phyloP scores from a whole-genome alignment of 192 early-diverging fungal species.

The Backusella tuberculispora region DNA sequence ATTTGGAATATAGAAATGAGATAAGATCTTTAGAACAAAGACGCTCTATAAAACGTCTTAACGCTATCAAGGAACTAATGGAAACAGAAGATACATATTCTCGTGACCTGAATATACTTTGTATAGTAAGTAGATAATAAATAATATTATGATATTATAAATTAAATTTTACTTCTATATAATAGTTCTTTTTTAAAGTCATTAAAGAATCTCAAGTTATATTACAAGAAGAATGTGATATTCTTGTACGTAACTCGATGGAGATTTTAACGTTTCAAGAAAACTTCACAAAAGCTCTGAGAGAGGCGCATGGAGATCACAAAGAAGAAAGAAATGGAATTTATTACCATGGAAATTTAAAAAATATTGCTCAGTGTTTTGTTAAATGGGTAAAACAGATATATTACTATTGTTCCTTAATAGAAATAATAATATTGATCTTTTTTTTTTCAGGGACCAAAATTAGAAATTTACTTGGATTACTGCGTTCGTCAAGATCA shows the following conservation, averaged over 20 bases:
- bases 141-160: neutral
- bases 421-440: neutral
- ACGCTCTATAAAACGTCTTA: constrained; percentile 25
- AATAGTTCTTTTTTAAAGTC: constrained; percentile 29
- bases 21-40: constrained; percentile 24
- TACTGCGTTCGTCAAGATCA: constrained; percentile 37
- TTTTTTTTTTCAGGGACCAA: constrained; percentile 8
- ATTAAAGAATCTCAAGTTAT: constrained; percentile 33
- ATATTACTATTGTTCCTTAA: neutral
- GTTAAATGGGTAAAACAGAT: constrained; percentile 30
- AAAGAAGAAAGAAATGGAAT: neutral
- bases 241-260: constrained; percentile 35
- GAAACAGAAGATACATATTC: constrained; percentile 37
- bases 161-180: neutral
- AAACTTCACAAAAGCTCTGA: constrained; percentile 27
- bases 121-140: constrained; percentile 17
- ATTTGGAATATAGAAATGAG: constrained; percentile 11
- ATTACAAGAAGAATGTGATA: constrained; percentile 26
- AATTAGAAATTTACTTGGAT: constrained; percentile 34
- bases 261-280: constrained; percentile 40
- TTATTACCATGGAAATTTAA: constrained; percentile 24
- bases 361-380: constrained; percentile 36
- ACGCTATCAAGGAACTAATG: constrained; percentile 39
- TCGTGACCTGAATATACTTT: constrained; percentile 24
- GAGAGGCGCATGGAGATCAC: constrained; percentile 29